A percentile compares a stretch with the other conserved stretches of the same genome.
Evolutionary conservation across 495 filamentous ascomycete species (phyloP).

Genomic region (Penicillium verhagenii): DNA sequence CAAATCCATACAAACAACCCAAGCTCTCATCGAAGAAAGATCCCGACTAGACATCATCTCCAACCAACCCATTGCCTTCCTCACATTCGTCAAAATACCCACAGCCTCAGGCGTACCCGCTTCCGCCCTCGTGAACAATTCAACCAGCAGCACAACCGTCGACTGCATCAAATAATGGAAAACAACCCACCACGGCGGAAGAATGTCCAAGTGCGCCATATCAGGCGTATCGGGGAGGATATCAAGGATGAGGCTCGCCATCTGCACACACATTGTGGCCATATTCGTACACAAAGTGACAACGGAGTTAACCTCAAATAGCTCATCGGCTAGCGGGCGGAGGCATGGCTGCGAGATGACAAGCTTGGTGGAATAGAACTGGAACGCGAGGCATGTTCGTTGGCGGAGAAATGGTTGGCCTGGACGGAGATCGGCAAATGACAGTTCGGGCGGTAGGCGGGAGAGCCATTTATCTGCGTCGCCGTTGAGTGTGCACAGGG

Average conservation of each 20-base stretch:
- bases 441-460: constrained; percentile 29
- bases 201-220: constrained; percentile 36
- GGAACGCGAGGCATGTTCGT: constrained; percentile 44
- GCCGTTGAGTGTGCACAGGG: constrained; percentile 16
- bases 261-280: constrained; percentile 49
- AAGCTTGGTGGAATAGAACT: constrained; percentile 54
- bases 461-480: constrained; percentile 24
- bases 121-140: constrained; percentile 47
- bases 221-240: constrained; percentile 44
- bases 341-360: constrained; percentile 59
- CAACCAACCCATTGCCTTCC: constrained; percentile 51
- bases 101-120: constrained; percentile 32
- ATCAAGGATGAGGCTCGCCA: constrained; percentile 47
- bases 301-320: not conserved
- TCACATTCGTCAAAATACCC: constrained; percentile 38
- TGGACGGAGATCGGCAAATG: not conserved
- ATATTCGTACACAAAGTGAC: constrained; percentile 46
- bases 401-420: constrained; percentile 31
- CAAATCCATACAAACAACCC: constrained; percentile 23
- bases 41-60: constrained; percentile 46
- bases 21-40: constrained; percentile 47
- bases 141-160: constrained; percentile 52
- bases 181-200: constrained; percentile 58
- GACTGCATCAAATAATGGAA: constrained; percentile 62
- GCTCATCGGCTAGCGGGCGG: constrained; percentile 28